phyloP scores from a whole-genome alignment of 176 grass and related monocot genomes.

The Carex cristatella region DNA sequence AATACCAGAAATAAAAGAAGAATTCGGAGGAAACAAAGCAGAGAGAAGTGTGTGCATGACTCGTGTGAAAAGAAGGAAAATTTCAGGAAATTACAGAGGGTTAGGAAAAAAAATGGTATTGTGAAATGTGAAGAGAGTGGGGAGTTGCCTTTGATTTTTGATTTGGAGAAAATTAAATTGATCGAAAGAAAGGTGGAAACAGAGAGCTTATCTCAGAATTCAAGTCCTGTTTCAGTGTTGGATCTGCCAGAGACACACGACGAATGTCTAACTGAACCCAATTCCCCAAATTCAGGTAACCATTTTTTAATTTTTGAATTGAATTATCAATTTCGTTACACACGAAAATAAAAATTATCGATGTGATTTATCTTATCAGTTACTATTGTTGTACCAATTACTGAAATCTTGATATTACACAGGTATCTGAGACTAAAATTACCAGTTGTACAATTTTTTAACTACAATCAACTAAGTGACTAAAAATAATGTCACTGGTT shows the following conservation, averaged over 20 bases:
- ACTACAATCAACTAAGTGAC: background rate
- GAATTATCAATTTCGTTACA: background rate
- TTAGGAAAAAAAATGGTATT: background rate
- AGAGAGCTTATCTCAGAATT: slow-evolving; percentile 13
- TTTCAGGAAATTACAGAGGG: background rate
- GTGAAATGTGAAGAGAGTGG: background rate
- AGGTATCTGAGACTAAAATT: background rate
- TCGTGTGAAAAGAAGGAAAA: background rate
- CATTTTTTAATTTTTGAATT: background rate
- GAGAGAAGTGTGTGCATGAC: slow-evolving; percentile 12
- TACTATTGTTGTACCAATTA: background rate
- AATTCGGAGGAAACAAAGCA: background rate
- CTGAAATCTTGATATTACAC: background rate
- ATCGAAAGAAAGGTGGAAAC: slow-evolving; percentile 11
- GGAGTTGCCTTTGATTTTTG: slow-evolving; percentile 21
- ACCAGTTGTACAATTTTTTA: background rate
- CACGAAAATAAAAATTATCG: background rate
- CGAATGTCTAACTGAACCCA: slow-evolving; percentile 22
- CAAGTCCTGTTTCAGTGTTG: slow-evolving; percentile 88
- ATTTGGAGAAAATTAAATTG: slow-evolving; percentile 18
- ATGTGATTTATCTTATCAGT: background rate
- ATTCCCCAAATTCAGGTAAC: slow-evolving; percentile 46
- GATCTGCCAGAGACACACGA: slow-evolving; percentile 24
- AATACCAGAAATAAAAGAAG: background rate
- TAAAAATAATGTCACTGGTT: background rate